Conservation (phyloP, 352 stramenopile species). For the Pythium myriotylum region DNA sequence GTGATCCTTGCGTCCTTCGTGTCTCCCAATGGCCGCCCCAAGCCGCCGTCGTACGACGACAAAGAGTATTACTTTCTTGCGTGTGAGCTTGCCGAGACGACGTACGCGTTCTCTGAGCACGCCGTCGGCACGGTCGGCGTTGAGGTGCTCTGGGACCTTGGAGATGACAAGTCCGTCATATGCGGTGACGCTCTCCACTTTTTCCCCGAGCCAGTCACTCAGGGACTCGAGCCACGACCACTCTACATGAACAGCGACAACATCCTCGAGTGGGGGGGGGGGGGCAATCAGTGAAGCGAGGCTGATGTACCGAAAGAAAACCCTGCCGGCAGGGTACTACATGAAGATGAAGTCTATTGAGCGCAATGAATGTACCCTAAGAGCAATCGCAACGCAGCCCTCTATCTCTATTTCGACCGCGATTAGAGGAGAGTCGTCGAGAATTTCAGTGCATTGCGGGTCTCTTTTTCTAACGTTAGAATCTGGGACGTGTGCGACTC, state of each 20-base stretch:
- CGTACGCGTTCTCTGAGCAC: slow-evolving; percentile 68
- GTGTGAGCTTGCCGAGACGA: slow-evolving; percentile 59
- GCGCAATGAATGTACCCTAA: no score
- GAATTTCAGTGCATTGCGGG: no score
- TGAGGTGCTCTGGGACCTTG: slow-evolving; percentile 34
- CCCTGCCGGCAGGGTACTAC: slow-evolving; percentile 58
- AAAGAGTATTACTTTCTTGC: slow-evolving; percentile 81
- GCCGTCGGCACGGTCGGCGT: slow-evolving; percentile 51
- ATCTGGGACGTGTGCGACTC: no score
- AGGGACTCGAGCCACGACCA: slow-evolving; percentile 19
- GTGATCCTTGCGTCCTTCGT: slow-evolving; percentile 61
- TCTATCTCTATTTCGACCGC: no score
- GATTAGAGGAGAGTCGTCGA: no score
- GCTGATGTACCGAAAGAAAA: slow-evolving; percentile 46
- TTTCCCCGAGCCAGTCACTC: slow-evolving; percentile 32
- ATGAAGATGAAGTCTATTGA: no score
- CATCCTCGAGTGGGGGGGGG: slow-evolving; percentile 34
- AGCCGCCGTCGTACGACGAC: slow-evolving; percentile 57
- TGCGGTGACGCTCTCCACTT: slow-evolving; percentile 65
- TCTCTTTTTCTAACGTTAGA: no score
- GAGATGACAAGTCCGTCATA: slow-evolving; percentile 34
- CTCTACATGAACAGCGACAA: slow-evolving; percentile 74
- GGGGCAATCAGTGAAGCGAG: not conserved
- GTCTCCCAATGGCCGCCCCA: slow-evolving; percentile 25
- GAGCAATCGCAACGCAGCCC: no score